phyloP scores from a whole-genome alignment of 2,329 filamentous ascomycete genomes.

The Nannizziopsis arthrosporioides region DNA sequence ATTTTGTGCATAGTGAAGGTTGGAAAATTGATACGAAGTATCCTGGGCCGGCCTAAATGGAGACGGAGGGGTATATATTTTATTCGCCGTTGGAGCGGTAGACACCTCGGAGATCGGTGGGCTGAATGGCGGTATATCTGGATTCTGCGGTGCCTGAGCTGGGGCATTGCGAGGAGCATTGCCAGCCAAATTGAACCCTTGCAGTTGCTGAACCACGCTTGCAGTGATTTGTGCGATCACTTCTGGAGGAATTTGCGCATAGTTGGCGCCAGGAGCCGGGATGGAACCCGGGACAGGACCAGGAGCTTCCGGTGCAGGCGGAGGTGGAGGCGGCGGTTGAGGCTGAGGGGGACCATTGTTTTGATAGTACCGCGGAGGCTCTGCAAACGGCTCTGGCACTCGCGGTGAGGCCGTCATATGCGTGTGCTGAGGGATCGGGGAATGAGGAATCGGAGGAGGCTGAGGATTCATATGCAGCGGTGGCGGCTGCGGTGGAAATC shows the following conservation, averaged over 20 bases:
- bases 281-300: background rate
- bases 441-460: background rate
- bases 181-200: slow-evolving; percentile 32
- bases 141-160: slow-evolving; percentile 24
- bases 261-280: no score
- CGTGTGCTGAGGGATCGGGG: slow-evolving; percentile 3
- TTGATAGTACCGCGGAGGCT: slow-evolving; percentile 8
- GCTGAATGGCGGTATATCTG: slow-evolving; percentile 20
- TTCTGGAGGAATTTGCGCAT: slow-evolving; percentile 6
- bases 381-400: slow-evolving; percentile 1
- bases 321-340: no score
- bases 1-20: slow-evolving; percentile 19
- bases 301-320: background rate
- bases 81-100: background rate
- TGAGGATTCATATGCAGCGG: slow-evolving; percentile 1
- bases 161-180: slow-evolving; percentile 26
- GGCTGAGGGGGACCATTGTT: background rate
- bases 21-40: slow-evolving; percentile 18
- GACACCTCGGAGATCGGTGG: slow-evolving; percentile 27
- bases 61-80: slow-evolving; percentile 46
- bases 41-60: slow-evolving; percentile 26
- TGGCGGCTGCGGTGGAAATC: background rate
- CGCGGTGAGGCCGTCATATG: background rate
- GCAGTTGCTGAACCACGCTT: slow-evolving; percentile 39
- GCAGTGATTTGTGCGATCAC: slow-evolving; percentile 31